phyloP scores from a whole-genome alignment of 805 yeast species.

The Lachancea fermentati region DNA sequence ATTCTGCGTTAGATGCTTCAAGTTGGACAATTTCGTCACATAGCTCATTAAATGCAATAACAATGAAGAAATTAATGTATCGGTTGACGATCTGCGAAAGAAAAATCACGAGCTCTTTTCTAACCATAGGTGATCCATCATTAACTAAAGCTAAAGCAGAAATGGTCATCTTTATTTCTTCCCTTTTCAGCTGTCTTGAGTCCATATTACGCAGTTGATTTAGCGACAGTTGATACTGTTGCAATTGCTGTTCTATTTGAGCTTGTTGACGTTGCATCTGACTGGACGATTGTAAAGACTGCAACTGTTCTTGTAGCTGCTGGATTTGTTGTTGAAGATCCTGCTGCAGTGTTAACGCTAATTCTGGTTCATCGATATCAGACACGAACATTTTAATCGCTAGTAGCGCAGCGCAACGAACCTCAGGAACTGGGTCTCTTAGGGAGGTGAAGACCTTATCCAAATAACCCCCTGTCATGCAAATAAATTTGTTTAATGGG shows the following conservation, averaged over 20 bases:
- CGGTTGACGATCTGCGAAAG: constrained; percentile 68
- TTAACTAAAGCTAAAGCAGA: constrained; percentile 62
- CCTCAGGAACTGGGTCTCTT: constrained; percentile 92
- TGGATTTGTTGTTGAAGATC: constrained; percentile 31
- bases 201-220: constrained; percentile 28
- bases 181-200: constrained; percentile 48
- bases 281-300: constrained; percentile 22
- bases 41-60: constrained; percentile 79
- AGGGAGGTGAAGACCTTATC: constrained; percentile 48
- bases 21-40: constrained; percentile 70
- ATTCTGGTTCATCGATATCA: constrained; percentile 37
- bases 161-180: constrained; percentile 65
- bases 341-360: constrained; percentile 27
- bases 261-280: constrained; percentile 25
- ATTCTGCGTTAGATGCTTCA: constrained; percentile 33
- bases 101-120: constrained; percentile 77
- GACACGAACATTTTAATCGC: constrained; percentile 68
- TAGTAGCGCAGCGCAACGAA: constrained; percentile 73
- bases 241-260: constrained; percentile 31
- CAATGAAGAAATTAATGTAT: constrained; percentile 69
- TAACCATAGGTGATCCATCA: constrained; percentile 85
- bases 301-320: constrained; percentile 29
- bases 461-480: constrained; percentile 57
- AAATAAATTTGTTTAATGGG: constrained; percentile 68
- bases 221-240: constrained; percentile 25